phyloP scores from a whole-genome alignment of 2,329 filamentous ascomycete species.

The Penicillium sp. region DNA sequence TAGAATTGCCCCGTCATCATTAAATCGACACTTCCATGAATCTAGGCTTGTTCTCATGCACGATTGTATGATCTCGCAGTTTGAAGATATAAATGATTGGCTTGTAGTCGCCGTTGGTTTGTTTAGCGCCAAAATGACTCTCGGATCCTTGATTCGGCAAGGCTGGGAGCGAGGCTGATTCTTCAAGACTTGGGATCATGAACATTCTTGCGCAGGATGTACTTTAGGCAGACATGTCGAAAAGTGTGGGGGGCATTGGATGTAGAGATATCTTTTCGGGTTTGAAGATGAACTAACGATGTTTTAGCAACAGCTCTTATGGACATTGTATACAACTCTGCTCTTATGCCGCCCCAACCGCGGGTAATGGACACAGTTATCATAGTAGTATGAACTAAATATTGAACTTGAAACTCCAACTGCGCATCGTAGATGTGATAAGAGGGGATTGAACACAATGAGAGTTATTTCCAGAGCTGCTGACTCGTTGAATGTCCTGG shows the following conservation, averaged over 20 bases:
- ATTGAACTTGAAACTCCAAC: too few relatives aligned
- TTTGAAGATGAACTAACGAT: background rate
- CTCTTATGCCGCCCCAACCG: too few relatives aligned
- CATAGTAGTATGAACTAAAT: too few relatives aligned
- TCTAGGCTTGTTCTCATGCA: background rate
- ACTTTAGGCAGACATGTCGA: background rate
- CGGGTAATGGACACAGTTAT: too few relatives aligned
- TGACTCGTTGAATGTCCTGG: too few relatives aligned
- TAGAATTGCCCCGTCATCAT: background rate
- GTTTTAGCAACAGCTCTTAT: too few relatives aligned
- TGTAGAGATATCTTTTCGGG: background rate
- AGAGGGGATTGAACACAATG: too few relatives aligned
- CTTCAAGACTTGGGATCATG: background rate
- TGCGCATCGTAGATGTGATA: too few relatives aligned
- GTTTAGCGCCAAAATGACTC: conserved; percentile 3
- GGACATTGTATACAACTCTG: too few relatives aligned
- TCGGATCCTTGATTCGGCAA: conserved; percentile 12
- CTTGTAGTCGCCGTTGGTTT: conserved; percentile 8
- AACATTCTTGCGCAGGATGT: background rate
- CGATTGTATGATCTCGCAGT: background rate
- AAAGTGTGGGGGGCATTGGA: background rate
- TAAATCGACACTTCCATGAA: background rate
- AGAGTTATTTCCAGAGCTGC: too few relatives aligned
- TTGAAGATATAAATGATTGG: conserved; percentile 10
- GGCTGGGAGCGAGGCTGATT: conserved; percentile 3